Conservation (phyloP, 495 filamentous ascomycete genomes). For the Symbiotaphrina buchneri region DNA sequence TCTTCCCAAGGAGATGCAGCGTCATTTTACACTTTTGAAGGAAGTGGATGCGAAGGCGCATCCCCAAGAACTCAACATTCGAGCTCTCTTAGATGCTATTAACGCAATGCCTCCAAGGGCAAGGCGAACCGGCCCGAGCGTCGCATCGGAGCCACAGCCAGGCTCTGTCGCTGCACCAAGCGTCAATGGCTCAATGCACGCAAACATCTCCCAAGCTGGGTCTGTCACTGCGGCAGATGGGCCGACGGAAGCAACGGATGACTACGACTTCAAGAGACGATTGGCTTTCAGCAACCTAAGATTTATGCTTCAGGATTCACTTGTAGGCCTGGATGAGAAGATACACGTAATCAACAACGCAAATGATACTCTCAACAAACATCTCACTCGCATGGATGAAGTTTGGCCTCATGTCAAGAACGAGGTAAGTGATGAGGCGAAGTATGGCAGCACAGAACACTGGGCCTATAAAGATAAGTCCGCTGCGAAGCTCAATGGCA, state of each 20-base stretch:
- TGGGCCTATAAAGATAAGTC: constrained; percentile 91
- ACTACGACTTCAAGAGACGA: constrained; percentile 35
- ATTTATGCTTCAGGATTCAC: constrained; percentile 31
- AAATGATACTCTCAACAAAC: constrained; percentile 68
- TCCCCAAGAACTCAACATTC: constrained; percentile 51
- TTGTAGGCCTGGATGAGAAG: constrained; percentile 82
- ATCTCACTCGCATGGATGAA: constrained; percentile 61
- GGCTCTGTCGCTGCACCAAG: not conserved
- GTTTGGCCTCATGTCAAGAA: constrained; percentile 62
- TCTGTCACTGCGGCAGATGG: not conserved
- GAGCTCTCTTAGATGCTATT: too few species aligned
- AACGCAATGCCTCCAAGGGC: too few species aligned
- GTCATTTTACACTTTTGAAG: constrained; percentile 84
- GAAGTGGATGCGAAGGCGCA: constrained; percentile 91
- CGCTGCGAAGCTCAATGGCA: constrained; percentile 31
- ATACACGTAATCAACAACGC: constrained; percentile 85
- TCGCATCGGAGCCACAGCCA: too few species aligned
- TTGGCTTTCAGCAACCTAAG: constrained; percentile 31
- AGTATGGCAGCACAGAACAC: constrained; percentile 73
- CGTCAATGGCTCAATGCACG: constrained; percentile 1
- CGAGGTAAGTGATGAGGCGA: constrained; percentile 86
- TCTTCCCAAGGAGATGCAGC: constrained; percentile 79
- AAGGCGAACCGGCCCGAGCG: too few species aligned
- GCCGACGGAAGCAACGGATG: too few species aligned
- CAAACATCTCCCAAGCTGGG: too few species aligned